Conservation (phyloP, 257 asterid genomes). For the Coffea eugenioides region DNA sequence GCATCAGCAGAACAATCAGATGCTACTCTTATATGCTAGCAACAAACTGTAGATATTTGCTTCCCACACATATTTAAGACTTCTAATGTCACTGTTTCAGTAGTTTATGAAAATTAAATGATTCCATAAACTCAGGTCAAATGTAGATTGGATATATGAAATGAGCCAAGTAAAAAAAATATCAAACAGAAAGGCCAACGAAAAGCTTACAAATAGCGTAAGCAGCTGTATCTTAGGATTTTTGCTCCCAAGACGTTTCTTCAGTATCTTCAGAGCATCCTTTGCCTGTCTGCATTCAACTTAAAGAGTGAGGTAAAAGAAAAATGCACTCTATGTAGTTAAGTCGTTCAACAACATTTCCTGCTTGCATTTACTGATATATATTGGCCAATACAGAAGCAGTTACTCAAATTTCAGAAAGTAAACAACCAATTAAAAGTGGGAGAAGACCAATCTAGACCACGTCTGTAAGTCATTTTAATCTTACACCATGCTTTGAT, state of each 20-base stretch:
- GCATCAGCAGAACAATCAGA: not conserved
- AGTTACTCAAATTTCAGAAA: not conserved
- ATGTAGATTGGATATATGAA: not conserved
- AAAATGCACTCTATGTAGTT: not conserved
- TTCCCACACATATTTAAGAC: not conserved
- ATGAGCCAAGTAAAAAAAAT: not conserved
- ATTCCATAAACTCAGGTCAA: not conserved
- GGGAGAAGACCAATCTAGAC: not conserved
- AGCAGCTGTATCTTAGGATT: conserved; percentile 92
- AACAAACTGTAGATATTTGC: not conserved
- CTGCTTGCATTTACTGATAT: not conserved
- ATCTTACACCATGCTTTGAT: not conserved
- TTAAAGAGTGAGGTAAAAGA: conserved; percentile 20
- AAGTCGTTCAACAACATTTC: not conserved
- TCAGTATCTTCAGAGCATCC: conserved; percentile 85
- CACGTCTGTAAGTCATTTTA: not conserved
- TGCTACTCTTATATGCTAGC: not conserved
- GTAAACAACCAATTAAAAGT: not conserved
- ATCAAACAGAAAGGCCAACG: conserved; percentile 10
- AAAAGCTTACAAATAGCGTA: conserved; percentile 71
- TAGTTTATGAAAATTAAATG: not conserved
- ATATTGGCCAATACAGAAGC: not conserved
- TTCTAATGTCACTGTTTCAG: not conserved
- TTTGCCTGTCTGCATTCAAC: conserved; percentile 73
- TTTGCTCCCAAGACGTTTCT: conserved; percentile 80